Conservation (phyloP, 257 asterid genomes). For the Capsicum pubescens region DNA sequence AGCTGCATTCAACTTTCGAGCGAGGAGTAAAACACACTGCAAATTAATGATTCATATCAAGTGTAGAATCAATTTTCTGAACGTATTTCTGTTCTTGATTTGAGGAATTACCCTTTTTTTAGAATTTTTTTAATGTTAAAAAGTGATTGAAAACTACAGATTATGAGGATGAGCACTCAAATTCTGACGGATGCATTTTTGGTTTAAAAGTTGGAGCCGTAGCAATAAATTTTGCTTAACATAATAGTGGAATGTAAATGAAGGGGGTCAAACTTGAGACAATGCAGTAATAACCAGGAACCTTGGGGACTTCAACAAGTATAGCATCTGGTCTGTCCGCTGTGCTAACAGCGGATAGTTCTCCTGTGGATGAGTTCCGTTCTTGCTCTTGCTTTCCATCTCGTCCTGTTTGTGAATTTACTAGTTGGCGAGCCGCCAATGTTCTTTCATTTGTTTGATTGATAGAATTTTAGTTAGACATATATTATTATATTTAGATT, state of each 20-base stretch:
- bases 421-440: no score
- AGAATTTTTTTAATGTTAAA: conserved; percentile 1
- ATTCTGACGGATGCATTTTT: not conserved
- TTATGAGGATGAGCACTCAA: not conserved
- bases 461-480: no score
- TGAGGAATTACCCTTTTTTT: not conserved
- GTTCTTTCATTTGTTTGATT: no score
- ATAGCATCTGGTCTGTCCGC: no score
- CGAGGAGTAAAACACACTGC: not conserved
- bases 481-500: no score
- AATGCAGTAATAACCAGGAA: no score
- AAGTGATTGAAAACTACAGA: conserved; percentile 1
- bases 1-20: conserved; percentile 1
- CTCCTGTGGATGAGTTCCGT: no score
- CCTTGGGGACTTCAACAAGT: no score
- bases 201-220: not conserved
- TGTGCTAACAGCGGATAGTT: no score
- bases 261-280: not conserved
- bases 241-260: not conserved
- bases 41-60: conserved; percentile 23
- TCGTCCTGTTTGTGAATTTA: no score
- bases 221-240: not conserved
- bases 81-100: not conserved
- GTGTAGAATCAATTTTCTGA: conserved; percentile 17
- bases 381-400: no score